phyloP scores from a whole-genome alignment of 208 protist genomes.

The Trypanosoma boissoni region DNA sequence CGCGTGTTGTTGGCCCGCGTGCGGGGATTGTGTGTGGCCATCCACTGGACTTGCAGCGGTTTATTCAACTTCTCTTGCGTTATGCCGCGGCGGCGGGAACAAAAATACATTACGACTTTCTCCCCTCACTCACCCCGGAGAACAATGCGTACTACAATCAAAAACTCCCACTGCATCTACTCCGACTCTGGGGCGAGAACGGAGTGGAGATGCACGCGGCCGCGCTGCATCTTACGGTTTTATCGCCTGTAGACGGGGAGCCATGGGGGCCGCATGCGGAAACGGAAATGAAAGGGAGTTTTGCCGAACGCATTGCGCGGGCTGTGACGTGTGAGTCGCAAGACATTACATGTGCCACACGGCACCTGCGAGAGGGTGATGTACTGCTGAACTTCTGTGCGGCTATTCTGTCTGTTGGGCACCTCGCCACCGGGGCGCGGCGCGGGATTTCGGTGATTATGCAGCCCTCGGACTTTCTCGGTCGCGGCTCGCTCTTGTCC shows the following conservation, averaged over 20 bases:
- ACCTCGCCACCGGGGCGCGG: constrained; percentile 58
- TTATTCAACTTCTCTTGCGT: constrained; percentile 53
- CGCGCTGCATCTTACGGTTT: constrained; percentile 46
- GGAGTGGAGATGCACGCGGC: constrained; percentile 40
- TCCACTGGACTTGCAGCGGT: constrained; percentile 62
- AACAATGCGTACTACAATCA: constrained; percentile 70
- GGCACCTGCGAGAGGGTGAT: constrained; percentile 54
- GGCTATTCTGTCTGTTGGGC: constrained; percentile 41
- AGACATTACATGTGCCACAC: constrained; percentile 64
- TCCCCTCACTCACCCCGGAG: constrained; percentile 49
- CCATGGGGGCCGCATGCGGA: constrained; percentile 28
- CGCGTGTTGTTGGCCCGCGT: constrained; percentile 64
- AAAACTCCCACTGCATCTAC: constrained; percentile 43
- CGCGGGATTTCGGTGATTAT: constrained; percentile 52
- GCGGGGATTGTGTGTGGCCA: constrained; percentile 71
- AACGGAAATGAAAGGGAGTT: constrained; percentile 15
- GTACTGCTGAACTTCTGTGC: constrained; percentile 69
- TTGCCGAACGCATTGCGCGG: constrained; percentile 43
- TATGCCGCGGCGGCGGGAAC: constrained; percentile 58
- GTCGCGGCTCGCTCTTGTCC: constrained; percentile 39
- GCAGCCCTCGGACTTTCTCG: constrained; percentile 37
- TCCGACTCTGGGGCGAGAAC: constrained; percentile 47
- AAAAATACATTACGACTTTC: constrained; percentile 72
- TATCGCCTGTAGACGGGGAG: constrained; percentile 70
- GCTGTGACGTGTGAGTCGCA: constrained; percentile 56